Conservation (phyloP, 441 rosid species). For the Syzygium syzygioides region DNA sequence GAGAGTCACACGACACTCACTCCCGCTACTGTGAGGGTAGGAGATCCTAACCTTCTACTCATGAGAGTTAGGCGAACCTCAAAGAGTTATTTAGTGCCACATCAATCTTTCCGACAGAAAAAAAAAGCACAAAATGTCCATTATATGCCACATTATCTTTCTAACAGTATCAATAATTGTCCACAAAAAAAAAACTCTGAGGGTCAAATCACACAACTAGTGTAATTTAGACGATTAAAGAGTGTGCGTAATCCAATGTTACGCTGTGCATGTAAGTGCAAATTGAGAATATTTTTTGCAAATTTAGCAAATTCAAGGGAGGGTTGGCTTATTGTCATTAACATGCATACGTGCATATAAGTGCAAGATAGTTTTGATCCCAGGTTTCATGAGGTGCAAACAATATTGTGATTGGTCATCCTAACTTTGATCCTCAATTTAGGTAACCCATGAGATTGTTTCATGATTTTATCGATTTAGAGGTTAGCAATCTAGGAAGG, state of each 20-base stretch:
- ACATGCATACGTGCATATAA: not conserved
- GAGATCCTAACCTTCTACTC: no score
- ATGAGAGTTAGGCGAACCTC: no score
- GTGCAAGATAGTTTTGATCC: not conserved
- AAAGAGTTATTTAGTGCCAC: not conserved
- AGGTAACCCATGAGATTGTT: not conserved
- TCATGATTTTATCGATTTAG: not conserved
- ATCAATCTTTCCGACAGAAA: no score
- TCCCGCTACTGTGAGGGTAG: no score
- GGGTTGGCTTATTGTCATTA: not conserved
- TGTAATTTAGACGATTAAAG: not conserved
- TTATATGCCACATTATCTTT: not conserved
- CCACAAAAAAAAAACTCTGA: not conserved
- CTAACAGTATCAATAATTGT: no score
- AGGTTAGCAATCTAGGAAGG: not conserved
- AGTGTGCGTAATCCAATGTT: not conserved
- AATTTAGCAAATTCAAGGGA: not conserved
- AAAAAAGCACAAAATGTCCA: not conserved
- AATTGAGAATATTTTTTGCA: not conserved
- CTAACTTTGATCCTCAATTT: not conserved
- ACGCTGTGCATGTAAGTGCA: no score
- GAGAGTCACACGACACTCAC: not conserved
- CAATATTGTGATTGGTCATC: not conserved
- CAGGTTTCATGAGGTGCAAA: not conserved
- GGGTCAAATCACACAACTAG: not conserved